A percentile compares a stretch with the other conserved stretches of the same genome.
These are phyloP conservation scores for Botrytis porri DNA, from an alignment of 2,329 filamentous ascomycete genomes.

Conservation along the genomic window DNA sequence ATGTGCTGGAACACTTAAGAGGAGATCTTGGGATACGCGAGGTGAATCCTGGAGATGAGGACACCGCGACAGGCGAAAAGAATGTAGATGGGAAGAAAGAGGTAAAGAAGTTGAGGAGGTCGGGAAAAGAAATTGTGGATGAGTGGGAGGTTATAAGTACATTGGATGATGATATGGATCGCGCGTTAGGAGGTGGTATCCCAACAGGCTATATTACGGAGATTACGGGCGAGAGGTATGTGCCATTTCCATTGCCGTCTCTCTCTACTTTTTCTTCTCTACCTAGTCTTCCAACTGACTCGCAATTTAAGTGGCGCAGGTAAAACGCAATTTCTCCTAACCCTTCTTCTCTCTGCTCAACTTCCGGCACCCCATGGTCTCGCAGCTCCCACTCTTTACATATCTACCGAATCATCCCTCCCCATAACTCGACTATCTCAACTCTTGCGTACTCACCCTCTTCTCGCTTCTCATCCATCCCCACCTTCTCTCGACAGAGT, in stretches of 20 bases:
- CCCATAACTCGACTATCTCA: slow-evolving; percentile 79
- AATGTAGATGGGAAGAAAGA: background rate
- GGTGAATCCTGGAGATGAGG: slow-evolving; percentile 16
- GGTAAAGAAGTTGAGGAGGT: slow-evolving; percentile 33
- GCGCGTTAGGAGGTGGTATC: slow-evolving; percentile 71
- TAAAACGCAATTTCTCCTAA: slow-evolving; percentile 91
- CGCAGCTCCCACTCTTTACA: slow-evolving; percentile 73
- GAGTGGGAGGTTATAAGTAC: slow-evolving; percentile 69
- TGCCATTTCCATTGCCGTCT: background rate
- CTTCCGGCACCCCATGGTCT: slow-evolving; percentile 70
- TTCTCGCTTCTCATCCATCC: slow-evolving; percentile 59
- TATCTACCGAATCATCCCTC: slow-evolving; percentile 86
- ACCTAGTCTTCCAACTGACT: slow-evolving; percentile 1
- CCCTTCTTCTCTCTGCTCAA: slow-evolving; percentile 79
- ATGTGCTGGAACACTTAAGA: slow-evolving; percentile 66
- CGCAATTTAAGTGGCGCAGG: slow-evolving; percentile 64
- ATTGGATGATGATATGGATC: slow-evolving; percentile 71
- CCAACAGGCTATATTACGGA: slow-evolving; percentile 81
- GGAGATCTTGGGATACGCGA: slow-evolving; percentile 44
- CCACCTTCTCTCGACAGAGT: slow-evolving; percentile 70
- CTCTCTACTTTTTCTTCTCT: background rate
- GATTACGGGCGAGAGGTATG: slow-evolving; percentile 81
- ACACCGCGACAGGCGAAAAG: background rate
- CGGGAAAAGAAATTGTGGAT: slow-evolving; percentile 41
- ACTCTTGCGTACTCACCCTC: slow-evolving; percentile 66